Evolutionary conservation across 441 rosid genomes (phyloP), one percentile per base, ranked within the genome.

Genomic region (Daphne laureola): DNA sequence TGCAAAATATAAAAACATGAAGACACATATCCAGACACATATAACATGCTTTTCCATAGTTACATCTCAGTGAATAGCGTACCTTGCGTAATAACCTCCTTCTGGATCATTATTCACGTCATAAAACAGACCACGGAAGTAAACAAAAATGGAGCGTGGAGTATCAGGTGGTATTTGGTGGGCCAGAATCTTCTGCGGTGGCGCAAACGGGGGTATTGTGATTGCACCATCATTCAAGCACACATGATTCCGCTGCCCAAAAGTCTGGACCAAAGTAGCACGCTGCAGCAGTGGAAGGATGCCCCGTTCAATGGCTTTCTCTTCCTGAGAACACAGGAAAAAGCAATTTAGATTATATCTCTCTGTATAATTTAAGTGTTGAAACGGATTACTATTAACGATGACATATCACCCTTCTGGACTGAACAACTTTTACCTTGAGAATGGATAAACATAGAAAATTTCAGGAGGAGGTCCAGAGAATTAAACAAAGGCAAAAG

Each of bases 21-120:
- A 31, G 4, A 7, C 38, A 31, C 38, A 9, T 31, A 5, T 5
- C 9, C 11, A 31, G 38, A 31, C 38, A 31, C 38, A 31, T 31
- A 8, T 31, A 31, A 7, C 38, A 31, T 7, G 2, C 41, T 54
- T 43, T 16, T 15, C 5, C 26, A 15, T 7, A 13, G 40, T 11
- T 26, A 49, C 46, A 12, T 9, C 31, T 3, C 2, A 17, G 8
- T 3, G 35, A 11, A 17, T 35, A 26, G 44, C 49, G 46, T 75
- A 90, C 97, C 97, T 87, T 53, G 98, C 98, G 51, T 87, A 90
- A 59, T 90, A 90, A 17, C 98, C 98, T 2, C 98, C 96, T 79
- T 90, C 92, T 2, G 98, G 98, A 38, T 90, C 98, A 50, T 87
- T 90, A 61, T 87, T 87, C 18, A 90, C 89, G 51, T 90, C 96